phyloP scores from a whole-genome alignment of 257 asterid genomes.

The Cruciata laevipes region DNA sequence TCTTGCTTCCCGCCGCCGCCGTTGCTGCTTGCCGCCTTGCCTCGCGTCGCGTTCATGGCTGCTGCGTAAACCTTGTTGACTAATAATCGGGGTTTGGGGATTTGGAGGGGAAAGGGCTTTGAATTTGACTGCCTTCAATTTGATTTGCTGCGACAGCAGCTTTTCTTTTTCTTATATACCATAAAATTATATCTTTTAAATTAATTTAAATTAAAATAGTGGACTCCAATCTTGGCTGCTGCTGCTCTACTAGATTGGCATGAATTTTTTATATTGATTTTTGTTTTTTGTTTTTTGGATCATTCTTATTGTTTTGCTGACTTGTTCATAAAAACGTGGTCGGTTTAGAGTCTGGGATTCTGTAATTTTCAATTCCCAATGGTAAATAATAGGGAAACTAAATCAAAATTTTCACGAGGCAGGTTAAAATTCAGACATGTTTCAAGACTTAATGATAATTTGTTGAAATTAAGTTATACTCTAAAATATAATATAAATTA shows the following conservation, averaged over 20 bases:
- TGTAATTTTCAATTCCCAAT: too few species aligned
- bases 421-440: too few species aligned
- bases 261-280: background rate
- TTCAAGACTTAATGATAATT: too few species aligned
- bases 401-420: too few species aligned
- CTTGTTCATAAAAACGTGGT: background rate
- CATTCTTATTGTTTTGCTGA: background rate
- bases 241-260: background rate
- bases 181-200: too few species aligned
- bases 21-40: conserved; percentile 19
- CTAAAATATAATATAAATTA: too few species aligned
- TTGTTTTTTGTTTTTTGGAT: too few species aligned
- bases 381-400: too few species aligned
- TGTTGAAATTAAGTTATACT: too few species aligned
- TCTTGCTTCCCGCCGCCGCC: conserved; percentile 10
- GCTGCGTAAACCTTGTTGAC: background rate
- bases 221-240: background rate
- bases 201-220: background rate
- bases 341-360: background rate
- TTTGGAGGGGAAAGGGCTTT: conserved; percentile 3
- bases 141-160: background rate
- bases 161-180: background rate
- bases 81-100: background rate
- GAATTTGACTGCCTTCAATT: background rate
- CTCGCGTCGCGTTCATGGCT: background rate